These are phyloP conservation scores for Calonectria multiphialidica DNA, from an alignment of 2,329 filamentous ascomycete species.

Conservation along the genomic window DNA sequence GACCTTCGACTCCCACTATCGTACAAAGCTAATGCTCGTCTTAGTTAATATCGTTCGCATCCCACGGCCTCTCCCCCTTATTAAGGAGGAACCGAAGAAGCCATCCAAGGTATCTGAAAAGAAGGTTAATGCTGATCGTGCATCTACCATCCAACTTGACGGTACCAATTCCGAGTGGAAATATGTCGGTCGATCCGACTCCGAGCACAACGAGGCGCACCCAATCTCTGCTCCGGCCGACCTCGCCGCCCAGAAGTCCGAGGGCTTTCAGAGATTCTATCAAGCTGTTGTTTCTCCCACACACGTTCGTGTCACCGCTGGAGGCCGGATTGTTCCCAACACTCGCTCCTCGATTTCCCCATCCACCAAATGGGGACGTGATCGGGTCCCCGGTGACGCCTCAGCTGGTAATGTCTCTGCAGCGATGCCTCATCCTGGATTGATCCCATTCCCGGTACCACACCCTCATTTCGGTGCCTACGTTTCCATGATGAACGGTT, in stretches of 20 bases:
- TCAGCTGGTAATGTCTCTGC: conserved; percentile 31
- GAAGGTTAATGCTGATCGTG: conserved; percentile 22
- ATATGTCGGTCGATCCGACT: conserved; percentile 60
- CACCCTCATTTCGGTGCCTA: conserved; percentile 46
- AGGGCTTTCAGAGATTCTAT: conserved; percentile 77
- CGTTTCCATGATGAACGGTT: conserved; percentile 48
- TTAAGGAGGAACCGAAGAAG: conserved; percentile 45
- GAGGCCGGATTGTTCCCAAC: conserved; percentile 76
- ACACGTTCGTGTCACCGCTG: conserved; percentile 75
- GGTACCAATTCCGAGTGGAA: conserved; percentile 58
- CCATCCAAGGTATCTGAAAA: conserved; percentile 17
- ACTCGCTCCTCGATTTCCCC: conserved; percentile 67
- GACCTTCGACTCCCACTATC: neutral
- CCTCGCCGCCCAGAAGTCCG: conserved; percentile 66
- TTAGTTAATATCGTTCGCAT: conserved; percentile 49
- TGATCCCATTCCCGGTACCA: conserved; percentile 39
- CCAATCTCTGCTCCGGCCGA: conserved; percentile 67
- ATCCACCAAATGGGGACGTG: conserved; percentile 62
- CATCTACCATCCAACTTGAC: conserved; percentile 49
- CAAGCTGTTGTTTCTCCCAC: conserved; percentile 76
- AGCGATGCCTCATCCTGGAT: conserved; percentile 37
- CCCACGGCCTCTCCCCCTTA: conserved; percentile 44
- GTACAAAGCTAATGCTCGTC: conserved; percentile 18
- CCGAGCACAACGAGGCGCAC: conserved; percentile 56
- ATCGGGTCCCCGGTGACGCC: conserved; percentile 46